Conservation (phyloP, 179 eudicot species). For the Carnegiea gigantea region DNA sequence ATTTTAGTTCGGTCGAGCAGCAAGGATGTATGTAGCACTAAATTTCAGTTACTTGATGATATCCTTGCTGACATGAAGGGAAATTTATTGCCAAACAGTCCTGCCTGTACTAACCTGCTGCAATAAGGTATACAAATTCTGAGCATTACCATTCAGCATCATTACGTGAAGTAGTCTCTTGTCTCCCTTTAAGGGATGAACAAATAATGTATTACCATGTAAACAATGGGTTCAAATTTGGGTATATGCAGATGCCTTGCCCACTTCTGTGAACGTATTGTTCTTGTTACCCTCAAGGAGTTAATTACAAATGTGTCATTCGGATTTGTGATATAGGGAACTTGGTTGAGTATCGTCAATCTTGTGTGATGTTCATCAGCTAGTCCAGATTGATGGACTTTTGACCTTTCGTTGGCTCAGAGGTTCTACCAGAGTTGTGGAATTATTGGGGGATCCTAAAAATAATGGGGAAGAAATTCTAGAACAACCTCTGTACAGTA, state of each 20-base stretch:
- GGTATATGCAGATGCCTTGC: neutral
- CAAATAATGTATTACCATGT: neutral
- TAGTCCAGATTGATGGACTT: neutral
- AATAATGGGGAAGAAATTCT: neutral
- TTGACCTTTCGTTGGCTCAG: neutral
- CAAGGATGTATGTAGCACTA: slow-evolving; percentile 15
- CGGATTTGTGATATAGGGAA: neutral
- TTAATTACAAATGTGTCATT: neutral
- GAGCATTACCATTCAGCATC: neutral
- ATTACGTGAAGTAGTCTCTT: neutral
- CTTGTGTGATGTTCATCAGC: neutral
- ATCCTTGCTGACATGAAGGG: neutral
- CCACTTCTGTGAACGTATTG: neutral
- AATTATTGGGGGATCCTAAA: neutral
- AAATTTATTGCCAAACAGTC: neutral
- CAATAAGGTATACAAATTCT: neutral
- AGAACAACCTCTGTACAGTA: neutral
- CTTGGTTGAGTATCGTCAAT: neutral
- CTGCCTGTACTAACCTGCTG: neutral
- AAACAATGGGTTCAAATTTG: neutral
- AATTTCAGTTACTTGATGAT: slow-evolving; percentile 10
- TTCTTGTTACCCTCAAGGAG: neutral
- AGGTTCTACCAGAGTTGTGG: neutral
- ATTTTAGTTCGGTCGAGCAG: slow-evolving; percentile 52
- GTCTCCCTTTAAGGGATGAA: neutral